A percentile compares a stretch with the other conserved stretches of the same genome.
Conservation (phyloP, 108 stramenopile species). For the Pseudonitzschia pungens region DNA sequence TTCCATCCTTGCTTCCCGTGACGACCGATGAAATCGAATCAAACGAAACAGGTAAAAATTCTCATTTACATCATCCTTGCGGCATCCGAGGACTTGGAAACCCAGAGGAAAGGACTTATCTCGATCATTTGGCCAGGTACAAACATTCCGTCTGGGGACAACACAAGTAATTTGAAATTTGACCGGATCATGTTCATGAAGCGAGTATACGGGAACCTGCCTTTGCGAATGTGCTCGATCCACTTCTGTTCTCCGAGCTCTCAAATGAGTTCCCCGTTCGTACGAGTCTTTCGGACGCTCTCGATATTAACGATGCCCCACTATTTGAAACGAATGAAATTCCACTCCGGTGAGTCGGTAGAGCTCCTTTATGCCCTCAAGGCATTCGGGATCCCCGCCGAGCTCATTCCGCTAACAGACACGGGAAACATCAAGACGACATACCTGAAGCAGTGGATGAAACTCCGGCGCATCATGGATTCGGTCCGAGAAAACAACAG, state of each 20-base stretch:
- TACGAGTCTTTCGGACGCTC: not conserved
- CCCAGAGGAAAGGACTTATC: conserved; percentile 8
- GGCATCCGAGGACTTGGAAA: conserved; percentile 16
- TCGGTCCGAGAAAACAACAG: not conserved
- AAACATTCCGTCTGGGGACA: not conserved
- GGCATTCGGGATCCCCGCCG: conserved; percentile 26
- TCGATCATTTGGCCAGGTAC: conserved; percentile 9
- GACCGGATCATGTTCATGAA: conserved; percentile 16
- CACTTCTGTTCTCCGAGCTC: conserved; percentile 3
- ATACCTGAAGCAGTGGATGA: conserved; percentile 30
- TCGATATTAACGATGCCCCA: not conserved
- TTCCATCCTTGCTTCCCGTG: not conserved
- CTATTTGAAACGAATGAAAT: not conserved
- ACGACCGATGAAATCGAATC: not conserved
- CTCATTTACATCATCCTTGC: not conserved
- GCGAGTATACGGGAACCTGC: conserved; percentile 1
- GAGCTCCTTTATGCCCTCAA: conserved; percentile 18
- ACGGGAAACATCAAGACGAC: conserved; percentile 23
- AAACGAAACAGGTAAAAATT: conserved; percentile 8
- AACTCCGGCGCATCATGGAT: conserved; percentile 1
- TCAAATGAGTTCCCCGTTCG: not conserved
- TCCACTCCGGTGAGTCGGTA: conserved; percentile 2
- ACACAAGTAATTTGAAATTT: not conserved
- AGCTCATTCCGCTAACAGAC: conserved; percentile 18
- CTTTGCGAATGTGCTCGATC: not conserved